Percentiles rank a stretch among this genome's conserved stretches.
phyloP scores from a whole-genome alignment of 2,329 filamentous ascomycete species.

The Stylonectria norvegica region DNA sequence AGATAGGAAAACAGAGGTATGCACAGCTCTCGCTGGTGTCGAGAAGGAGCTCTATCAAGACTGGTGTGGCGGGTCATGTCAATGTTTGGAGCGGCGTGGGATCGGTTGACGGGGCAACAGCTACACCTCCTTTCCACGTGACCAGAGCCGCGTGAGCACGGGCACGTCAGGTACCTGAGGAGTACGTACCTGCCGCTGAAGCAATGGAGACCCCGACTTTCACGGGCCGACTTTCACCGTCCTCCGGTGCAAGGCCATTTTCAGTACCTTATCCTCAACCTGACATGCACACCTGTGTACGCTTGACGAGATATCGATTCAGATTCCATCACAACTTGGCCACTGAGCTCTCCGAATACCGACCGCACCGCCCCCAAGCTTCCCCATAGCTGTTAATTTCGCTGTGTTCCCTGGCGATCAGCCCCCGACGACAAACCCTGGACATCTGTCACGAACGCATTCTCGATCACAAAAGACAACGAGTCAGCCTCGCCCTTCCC shows the following conservation, averaged over 20 bases:
- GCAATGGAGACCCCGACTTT: slow-evolving; percentile 13
- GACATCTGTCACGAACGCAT: slow-evolving; percentile 24
- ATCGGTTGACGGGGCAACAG: slow-evolving; percentile 21
- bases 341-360: slow-evolving; percentile 15
- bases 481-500: slow-evolving; percentile 18
- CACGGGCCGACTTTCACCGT: slow-evolving; percentile 30
- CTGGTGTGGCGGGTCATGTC: slow-evolving; percentile 10
- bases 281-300: slow-evolving; percentile 27
- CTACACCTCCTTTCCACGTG: slow-evolving; percentile 24
- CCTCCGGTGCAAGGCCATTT: slow-evolving; percentile 29
- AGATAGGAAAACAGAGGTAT: slow-evolving; percentile 16
- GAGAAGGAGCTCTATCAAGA: too few relatives aligned
- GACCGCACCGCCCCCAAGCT: slow-evolving; percentile 22
- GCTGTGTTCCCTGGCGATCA: slow-evolving; percentile 23
- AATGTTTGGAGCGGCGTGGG: slow-evolving; percentile 22
- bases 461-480: slow-evolving; percentile 20
- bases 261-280: slow-evolving; percentile 33
- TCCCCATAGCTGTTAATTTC: slow-evolving; percentile 22
- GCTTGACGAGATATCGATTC: slow-evolving; percentile 28
- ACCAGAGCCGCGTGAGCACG: slow-evolving; percentile 18
- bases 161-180: too few relatives aligned
- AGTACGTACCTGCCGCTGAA: too few relatives aligned
- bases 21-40: slow-evolving; percentile 14
- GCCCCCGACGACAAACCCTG: slow-evolving; percentile 17
- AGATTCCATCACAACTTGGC: slow-evolving; percentile 22